Evolutionary conservation across 2,329 filamentous ascomycete species (phyloP).

Genomic region (Ophiostoma sp.): DNA sequence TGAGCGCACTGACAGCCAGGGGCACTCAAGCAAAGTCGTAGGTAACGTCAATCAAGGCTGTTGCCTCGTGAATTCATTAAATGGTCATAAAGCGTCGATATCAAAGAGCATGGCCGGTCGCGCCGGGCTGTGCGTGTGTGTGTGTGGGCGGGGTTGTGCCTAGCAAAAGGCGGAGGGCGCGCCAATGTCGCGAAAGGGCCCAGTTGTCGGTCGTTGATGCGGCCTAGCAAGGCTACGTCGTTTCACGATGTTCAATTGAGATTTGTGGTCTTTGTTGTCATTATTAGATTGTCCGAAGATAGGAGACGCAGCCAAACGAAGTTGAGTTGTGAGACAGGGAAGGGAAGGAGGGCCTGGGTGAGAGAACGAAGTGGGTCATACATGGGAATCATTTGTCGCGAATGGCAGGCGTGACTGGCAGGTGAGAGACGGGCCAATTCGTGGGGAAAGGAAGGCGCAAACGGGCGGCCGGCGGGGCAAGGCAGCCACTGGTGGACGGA

Average conservation of each 20-base stretch:
- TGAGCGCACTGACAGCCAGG: background rate
- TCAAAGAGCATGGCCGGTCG: background rate
- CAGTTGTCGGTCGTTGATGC: background rate
- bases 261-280: background rate
- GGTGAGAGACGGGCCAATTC: background rate
- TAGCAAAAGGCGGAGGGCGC: background rate
- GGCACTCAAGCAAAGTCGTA: background rate
- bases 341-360: conserved; percentile 6
- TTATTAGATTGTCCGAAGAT: background rate
- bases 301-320: background rate
- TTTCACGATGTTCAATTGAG: too few species aligned
- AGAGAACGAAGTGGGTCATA: background rate
- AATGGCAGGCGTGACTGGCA: background rate
- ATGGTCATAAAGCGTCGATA: background rate
- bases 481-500: conserved; percentile 7
- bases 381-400: conserved; percentile 5
- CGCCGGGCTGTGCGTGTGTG: background rate
- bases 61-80: background rate
- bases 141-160: background rate
- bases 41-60: background rate
- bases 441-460: conserved; percentile 6
- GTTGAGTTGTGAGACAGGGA: background rate
- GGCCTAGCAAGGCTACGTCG: background rate
- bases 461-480: conserved; percentile 13
- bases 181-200: background rate